Percentiles rank a stretch among this genome's conserved stretches.
Conservation (phyloP, 768 basidiomycete genomes). For the Termitomyces sp. region DNA sequence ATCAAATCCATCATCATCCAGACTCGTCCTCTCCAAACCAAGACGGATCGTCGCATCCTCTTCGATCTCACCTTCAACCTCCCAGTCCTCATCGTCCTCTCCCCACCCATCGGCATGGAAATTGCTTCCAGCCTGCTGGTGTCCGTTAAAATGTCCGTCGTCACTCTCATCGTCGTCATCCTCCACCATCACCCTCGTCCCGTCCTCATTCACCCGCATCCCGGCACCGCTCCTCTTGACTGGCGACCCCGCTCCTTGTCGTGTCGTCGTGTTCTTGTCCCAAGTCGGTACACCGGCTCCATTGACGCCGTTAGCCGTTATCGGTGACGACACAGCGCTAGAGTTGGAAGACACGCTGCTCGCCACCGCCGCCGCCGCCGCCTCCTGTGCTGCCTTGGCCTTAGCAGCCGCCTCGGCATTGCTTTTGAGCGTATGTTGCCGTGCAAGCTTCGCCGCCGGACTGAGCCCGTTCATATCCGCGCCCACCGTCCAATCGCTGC, state of each 20-base stretch:
- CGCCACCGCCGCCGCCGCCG: slow-evolving; percentile 35
- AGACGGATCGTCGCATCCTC: slow-evolving; percentile 74
- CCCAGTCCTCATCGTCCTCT: slow-evolving; percentile 81
- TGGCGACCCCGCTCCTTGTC: slow-evolving; percentile 44
- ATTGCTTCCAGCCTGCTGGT: slow-evolving; percentile 33
- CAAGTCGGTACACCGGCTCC: slow-evolving; percentile 56
- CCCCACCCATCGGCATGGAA: slow-evolving; percentile 57
- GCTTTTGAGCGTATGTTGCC: slow-evolving; percentile 89
- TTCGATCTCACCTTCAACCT: slow-evolving; percentile 59
- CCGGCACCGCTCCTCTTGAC: slow-evolving; percentile 32
- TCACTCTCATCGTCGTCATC: slow-evolving; percentile 67
- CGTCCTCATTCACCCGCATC: slow-evolving; percentile 58
- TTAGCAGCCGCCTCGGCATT: slow-evolving; percentile 76
- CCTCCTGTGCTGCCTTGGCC: slow-evolving; percentile 56
- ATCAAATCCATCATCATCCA: slow-evolving; percentile 53
- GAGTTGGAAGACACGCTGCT: slow-evolving; percentile 26
- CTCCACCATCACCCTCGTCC: slow-evolving; percentile 60
- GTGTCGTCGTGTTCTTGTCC: slow-evolving; percentile 78
- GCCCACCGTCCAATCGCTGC: slow-evolving; percentile 61
- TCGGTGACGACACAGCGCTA: slow-evolving; percentile 16
- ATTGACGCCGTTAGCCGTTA: slow-evolving; percentile 22
- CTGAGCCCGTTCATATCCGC: slow-evolving; percentile 70
- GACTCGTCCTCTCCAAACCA: slow-evolving; percentile 44
- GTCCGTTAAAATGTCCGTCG: slow-evolving; percentile 41
- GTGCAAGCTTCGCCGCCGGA: slow-evolving; percentile 85